Percentiles rank a stretch among this genome's conserved stretches.
These are phyloP conservation scores for Fistulina hepatica DNA, from an alignment of 1,284 basidiomycete species.

Conservation along the genomic window DNA sequence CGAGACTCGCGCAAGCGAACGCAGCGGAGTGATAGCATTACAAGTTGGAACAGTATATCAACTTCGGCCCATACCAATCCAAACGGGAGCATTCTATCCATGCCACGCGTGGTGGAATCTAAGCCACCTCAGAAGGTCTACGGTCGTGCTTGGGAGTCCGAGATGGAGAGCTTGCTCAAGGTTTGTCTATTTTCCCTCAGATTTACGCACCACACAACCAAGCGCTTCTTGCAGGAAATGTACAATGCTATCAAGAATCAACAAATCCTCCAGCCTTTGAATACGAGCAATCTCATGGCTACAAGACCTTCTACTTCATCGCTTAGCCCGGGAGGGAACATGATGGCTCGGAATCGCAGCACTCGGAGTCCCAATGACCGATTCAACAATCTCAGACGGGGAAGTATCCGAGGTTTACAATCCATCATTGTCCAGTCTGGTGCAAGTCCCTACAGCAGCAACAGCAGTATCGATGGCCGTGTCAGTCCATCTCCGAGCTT, in stretches of 20 bases:
- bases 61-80: constrained; percentile 30
- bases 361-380: constrained; percentile 57
- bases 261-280: constrained; percentile 79
- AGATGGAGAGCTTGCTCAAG: constrained; percentile 80
- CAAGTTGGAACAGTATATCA: constrained; percentile 72
- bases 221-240: constrained; percentile 61
- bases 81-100: constrained; percentile 24
- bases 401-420: constrained; percentile 80
- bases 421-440: constrained; percentile 56
- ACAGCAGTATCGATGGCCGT: constrained; percentile 72
- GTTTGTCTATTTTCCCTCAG: constrained; percentile 28
- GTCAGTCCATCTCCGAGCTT: constrained; percentile 84
- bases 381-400: constrained; percentile 72
- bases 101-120: constrained; percentile 17
- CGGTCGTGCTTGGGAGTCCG: constrained; percentile 68
- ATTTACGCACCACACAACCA: background rate
- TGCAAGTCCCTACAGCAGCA: constrained; percentile 67
- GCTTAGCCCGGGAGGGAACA: constrained; percentile 34
- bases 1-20: constrained; percentile 41
- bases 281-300: constrained; percentile 28
- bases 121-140: constrained; percentile 32
- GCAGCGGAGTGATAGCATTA: constrained; percentile 70
- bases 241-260: constrained; percentile 85
- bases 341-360: constrained; percentile 55
- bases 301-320: constrained; percentile 44